phyloP scores from a whole-genome alignment of 768 basidiomycete genomes.

The Pulveroboletus sp. region DNA sequence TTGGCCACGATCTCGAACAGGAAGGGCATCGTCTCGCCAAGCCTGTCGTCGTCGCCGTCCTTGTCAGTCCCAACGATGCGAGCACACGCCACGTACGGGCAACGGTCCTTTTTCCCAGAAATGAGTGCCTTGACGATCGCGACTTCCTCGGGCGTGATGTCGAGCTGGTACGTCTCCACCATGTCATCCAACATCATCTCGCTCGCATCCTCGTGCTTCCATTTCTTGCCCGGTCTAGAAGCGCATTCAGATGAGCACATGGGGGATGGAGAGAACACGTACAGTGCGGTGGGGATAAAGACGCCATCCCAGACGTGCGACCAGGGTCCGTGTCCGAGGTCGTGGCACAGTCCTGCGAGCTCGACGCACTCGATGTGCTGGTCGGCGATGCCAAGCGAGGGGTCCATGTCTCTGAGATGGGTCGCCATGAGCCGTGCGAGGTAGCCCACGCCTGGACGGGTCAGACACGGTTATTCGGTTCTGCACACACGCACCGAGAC shows the following conservation, averaged over 20 bases:
- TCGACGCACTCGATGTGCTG: conserved; percentile 77
- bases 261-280: conserved; percentile 20
- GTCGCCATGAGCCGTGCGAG: conserved; percentile 64
- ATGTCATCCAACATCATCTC: conserved; percentile 81
- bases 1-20: conserved; percentile 87
- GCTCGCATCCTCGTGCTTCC: conserved; percentile 79
- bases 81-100: conserved; percentile 41
- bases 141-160: conserved; percentile 47
- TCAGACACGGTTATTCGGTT: background rate
- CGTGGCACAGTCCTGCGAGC: conserved; percentile 80
- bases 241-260: background rate
- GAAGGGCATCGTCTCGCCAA: conserved; percentile 58
- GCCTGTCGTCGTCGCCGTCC: conserved; percentile 7
- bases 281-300: conserved; percentile 71
- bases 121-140: conserved; percentile 78
- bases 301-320: conserved; percentile 78
- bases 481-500: conserved; percentile 50
- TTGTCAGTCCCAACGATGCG: too few relatives aligned
- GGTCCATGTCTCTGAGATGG: conserved; percentile 57
- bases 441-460: conserved; percentile 62
- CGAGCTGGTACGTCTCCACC: conserved; percentile 52
- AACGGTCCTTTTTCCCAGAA: conserved; percentile 52
- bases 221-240: conserved; percentile 44
- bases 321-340: conserved; percentile 85
- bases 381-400: conserved; percentile 60